A percentile compares a stretch with the other conserved stretches of the same genome.
These are phyloP conservation scores for Carpinus fangiana DNA, from an alignment of 306 rosid species.

Conservation along the genomic window DNA sequence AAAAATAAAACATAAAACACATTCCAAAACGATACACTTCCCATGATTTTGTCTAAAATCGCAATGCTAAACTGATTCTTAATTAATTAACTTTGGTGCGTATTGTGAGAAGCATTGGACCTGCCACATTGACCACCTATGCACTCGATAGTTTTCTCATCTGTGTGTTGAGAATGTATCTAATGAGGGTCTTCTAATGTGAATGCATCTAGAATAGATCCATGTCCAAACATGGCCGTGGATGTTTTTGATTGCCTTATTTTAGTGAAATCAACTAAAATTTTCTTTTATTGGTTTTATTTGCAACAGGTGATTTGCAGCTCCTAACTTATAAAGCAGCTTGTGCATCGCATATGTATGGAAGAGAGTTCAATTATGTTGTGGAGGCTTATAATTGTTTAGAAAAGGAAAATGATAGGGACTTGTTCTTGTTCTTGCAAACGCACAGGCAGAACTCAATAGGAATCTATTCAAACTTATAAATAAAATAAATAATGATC, in stretches of 20 bases:
- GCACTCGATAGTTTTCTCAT: no score
- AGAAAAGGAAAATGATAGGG: constrained; percentile 37
- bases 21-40: no score
- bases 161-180: no score
- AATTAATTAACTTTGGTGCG: no score
- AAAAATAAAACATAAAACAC: no score
- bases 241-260: neutral
- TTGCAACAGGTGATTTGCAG: constrained; percentile 66
- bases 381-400: constrained; percentile 43
- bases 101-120: no score
- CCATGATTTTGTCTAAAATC: no score
- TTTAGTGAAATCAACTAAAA: neutral
- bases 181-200: no score
- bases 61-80: no score
- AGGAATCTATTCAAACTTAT: constrained; percentile 31
- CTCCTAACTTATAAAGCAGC: constrained; percentile 76
- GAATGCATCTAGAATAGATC: no score
- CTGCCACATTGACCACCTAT: no score
- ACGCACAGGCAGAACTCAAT: constrained; percentile 40
- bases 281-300: constrained; percentile 10
- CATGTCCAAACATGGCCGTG: no score
- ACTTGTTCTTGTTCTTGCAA: constrained; percentile 52
- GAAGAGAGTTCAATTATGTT: constrained; percentile 49
- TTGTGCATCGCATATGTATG: constrained; percentile 69
- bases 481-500: neutral